Conservation (phyloP, 768 basidiomycete species). For the Termitomyces sp. region DNA sequence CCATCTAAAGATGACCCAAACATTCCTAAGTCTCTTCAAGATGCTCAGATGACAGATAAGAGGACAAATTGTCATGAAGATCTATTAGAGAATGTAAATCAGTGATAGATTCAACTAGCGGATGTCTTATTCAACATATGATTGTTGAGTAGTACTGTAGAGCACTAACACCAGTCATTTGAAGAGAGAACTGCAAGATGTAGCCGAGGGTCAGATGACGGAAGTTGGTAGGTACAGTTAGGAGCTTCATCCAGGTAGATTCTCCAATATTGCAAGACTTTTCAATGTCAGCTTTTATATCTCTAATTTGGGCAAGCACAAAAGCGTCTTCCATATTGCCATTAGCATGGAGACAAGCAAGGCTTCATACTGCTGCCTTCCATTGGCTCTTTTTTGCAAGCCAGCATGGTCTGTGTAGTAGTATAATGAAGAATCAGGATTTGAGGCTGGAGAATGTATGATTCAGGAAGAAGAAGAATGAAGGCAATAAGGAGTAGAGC, state of each 20-base stretch:
- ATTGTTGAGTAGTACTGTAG: constrained; percentile 50
- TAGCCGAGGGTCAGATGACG: constrained; percentile 39
- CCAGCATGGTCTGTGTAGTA: constrained; percentile 35
- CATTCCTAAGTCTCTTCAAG: neutral
- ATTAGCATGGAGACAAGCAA: constrained; percentile 48
- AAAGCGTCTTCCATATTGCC: constrained; percentile 42
- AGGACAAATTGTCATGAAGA: constrained; percentile 27
- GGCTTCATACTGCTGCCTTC: constrained; percentile 35
- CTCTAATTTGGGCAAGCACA: constrained; percentile 41
- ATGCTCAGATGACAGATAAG: constrained; percentile 2
- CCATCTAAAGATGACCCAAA: constrained; percentile 36
- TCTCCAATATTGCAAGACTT: constrained; percentile 30
- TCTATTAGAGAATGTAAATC: constrained; percentile 13
- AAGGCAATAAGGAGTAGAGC: constrained; percentile 44
- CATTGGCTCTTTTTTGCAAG: constrained; percentile 45
- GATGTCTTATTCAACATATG: constrained; percentile 14
- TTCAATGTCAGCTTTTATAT: constrained; percentile 32
- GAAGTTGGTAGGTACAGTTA: constrained; percentile 37
- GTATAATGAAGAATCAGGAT: neutral
- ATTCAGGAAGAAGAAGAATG: constrained; percentile 46
- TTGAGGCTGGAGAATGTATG: constrained; percentile 21
- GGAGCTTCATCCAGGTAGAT: constrained; percentile 35
- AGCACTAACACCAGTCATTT: constrained; percentile 56
- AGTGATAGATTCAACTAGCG: neutral
- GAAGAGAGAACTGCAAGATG: constrained; percentile 49